phyloP scores from a whole-genome alignment of 305 asterid species.

The Solanum hybrid region DNA sequence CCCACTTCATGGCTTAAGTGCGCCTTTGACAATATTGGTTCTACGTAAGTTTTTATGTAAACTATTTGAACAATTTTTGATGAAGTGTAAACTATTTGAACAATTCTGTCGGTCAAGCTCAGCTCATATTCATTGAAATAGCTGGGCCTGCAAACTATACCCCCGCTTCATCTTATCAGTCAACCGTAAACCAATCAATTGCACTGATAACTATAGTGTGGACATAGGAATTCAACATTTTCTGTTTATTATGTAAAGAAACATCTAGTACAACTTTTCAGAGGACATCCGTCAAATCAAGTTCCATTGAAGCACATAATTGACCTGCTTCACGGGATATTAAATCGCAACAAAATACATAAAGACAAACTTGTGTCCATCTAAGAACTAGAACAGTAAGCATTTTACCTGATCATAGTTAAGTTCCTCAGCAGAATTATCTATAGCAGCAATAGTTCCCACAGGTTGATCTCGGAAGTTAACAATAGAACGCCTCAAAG shows the following conservation, averaged over 20 bases:
- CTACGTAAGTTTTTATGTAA: not conserved
- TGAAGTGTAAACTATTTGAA: not conserved
- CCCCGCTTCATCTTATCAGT: not conserved
- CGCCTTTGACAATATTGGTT: not conserved
- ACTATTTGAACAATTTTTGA: not conserved
- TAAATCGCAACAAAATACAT: not conserved
- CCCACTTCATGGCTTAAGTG: not conserved
- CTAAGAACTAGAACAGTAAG: not conserved
- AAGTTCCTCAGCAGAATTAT: constrained; percentile 70
- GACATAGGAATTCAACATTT: not conserved
- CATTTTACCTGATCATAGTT: constrained; percentile 79
- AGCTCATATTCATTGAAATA: not conserved
- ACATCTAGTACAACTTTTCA: not conserved
- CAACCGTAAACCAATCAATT: not conserved
- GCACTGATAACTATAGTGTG: not conserved
- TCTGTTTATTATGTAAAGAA: not conserved
- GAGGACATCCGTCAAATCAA: not conserved
- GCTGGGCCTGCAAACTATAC: not conserved
- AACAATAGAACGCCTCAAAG: constrained; percentile 69
- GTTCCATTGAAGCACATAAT: not conserved
- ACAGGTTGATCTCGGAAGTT: constrained; percentile 78
- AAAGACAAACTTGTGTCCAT: not conserved
- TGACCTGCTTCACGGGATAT: not conserved
- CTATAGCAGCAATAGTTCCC: constrained; percentile 91
- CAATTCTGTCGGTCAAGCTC: not conserved